Conservation (phyloP, 2,329 filamentous ascomycete species). For the Penicillium sp. region DNA sequence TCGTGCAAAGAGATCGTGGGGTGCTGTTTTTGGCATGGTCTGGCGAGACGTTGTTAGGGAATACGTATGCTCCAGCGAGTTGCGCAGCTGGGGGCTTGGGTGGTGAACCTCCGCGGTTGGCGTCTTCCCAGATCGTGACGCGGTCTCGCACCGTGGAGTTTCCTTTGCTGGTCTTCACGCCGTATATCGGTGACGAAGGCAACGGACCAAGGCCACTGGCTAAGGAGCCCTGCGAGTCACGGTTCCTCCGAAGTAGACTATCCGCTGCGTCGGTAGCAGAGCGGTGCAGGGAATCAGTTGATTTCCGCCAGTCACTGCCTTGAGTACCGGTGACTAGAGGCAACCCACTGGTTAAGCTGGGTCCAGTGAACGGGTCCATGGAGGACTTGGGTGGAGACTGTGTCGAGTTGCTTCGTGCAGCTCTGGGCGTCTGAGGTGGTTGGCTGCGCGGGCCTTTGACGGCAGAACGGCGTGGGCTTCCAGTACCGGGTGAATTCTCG, state of each 20-base stretch:
- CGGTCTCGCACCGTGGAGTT: conserved; percentile 21
- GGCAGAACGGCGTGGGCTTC: conserved; percentile 31
- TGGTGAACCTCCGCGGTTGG: conserved; percentile 17
- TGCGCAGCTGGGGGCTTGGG: conserved; percentile 5
- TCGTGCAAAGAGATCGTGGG: conserved; percentile 15
- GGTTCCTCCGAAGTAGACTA: conserved; percentile 13
- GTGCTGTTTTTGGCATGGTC: conserved; percentile 10
- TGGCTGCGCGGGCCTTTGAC: conserved; percentile 35
- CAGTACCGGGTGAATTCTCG: conserved; percentile 23
- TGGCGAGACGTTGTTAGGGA: conserved; percentile 15
- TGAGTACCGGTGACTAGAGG: conserved; percentile 21
- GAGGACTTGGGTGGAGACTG: conserved; percentile 11
- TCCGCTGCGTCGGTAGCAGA: conserved; percentile 20
- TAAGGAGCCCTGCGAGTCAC: conserved; percentile 6
- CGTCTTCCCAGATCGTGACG: conserved; percentile 42
- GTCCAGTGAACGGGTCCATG: conserved; percentile 11
- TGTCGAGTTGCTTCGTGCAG: conserved; percentile 20
- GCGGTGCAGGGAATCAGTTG: conserved; percentile 27
- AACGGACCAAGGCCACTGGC: conserved; percentile 4
- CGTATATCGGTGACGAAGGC: conserved; percentile 9
- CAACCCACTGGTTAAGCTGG: conserved; percentile 10
- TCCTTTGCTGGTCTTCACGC: conserved; percentile 6
- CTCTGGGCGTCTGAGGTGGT: conserved; percentile 13
- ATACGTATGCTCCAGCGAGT: conserved; percentile 10
- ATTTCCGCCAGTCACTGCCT: conserved; percentile 26